A percentile compares a stretch with the other conserved stretches of the same genome.
phyloP scores from a whole-genome alignment of 2,329 filamentous ascomycete genomes.

The Colletotrichum sansevieriae region DNA sequence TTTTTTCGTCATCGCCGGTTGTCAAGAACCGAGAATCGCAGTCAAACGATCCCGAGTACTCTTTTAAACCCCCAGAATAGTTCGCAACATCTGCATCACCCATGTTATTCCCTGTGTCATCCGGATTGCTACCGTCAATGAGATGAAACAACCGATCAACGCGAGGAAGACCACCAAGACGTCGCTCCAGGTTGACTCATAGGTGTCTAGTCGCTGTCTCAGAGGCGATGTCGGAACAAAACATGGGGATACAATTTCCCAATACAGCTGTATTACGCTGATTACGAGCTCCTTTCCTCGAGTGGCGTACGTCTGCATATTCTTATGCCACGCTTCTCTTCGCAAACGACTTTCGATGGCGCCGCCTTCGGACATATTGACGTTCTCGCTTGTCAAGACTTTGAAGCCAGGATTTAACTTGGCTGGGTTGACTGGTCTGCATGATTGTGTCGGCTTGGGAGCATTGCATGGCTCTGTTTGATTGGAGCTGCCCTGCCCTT shows the following conservation, averaged over 20 bases:
- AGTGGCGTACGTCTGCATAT: constrained; percentile 11
- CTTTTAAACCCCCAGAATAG: constrained; percentile 18
- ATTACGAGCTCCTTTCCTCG: constrained; percentile 32
- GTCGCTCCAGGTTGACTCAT: constrained; percentile 34
- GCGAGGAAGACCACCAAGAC: constrained; percentile 12
- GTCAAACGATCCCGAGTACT: constrained; percentile 18
- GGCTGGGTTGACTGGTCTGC: neutral
- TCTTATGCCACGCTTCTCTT: constrained; percentile 19
- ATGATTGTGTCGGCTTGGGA: neutral
- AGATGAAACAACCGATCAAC: constrained; percentile 24
- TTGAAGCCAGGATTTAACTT: constrained; percentile 26
- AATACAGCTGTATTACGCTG: constrained; percentile 19
- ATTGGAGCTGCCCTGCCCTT: neutral
- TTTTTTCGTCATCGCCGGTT: constrained; percentile 32
- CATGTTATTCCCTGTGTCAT: constrained; percentile 23
- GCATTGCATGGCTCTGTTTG: neutral
- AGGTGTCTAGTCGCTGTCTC: constrained; percentile 28
- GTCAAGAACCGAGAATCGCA: constrained; percentile 32
- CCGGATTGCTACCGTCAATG: constrained; percentile 30
- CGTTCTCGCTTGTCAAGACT: constrained; percentile 4
- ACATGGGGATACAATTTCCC: constrained; percentile 30
- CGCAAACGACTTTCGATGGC: constrained; percentile 39
- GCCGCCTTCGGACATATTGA: constrained; percentile 36
- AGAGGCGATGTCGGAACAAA: constrained; percentile 37
- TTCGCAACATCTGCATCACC: constrained; percentile 23